A percentile compares a stretch with the other conserved stretches of the same genome.
phyloP scores from a whole-genome alignment of 139 green algal species.

The Penium margaritaceum region DNA sequence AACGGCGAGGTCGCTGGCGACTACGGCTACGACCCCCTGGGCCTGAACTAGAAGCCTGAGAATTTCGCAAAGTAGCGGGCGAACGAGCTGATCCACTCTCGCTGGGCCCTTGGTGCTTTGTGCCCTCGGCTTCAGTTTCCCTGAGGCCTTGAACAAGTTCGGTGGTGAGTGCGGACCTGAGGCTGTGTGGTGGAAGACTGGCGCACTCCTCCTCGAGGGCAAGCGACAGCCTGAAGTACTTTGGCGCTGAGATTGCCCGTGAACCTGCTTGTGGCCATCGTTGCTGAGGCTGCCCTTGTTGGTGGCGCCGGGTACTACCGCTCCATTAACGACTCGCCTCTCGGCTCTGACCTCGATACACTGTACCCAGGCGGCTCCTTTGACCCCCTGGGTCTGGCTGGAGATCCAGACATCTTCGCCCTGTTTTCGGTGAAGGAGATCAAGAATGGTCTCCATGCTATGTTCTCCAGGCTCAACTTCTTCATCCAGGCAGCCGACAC shows the following conservation, averaged over 20 bases:
- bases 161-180: conserved; percentile 28
- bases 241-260: conserved; percentile 33
- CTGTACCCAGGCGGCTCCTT: conserved; percentile 90
- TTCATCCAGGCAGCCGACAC: conserved; percentile 73
- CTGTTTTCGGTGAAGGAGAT: conserved; percentile 90
- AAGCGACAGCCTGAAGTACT: conserved; percentile 40
- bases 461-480: conserved; percentile 67
- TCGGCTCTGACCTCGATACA: conserved; percentile 68
- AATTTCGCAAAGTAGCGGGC: conserved; percentile 72
- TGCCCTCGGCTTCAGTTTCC: conserved; percentile 34
- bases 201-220: conserved; percentile 42
- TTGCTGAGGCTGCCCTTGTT: conserved; percentile 43
- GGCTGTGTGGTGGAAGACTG: conserved; percentile 47
- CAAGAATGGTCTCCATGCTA: conserved; percentile 88
- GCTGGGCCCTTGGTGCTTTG: conserved; percentile 78
- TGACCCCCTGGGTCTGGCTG: conserved; percentile 46
- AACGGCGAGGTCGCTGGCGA: conserved; percentile 42
- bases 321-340: conserved; percentile 65
- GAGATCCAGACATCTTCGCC: conserved; percentile 48
- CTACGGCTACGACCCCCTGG: conserved; percentile 47
- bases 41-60: conserved; percentile 33
- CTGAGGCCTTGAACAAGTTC: conserved; percentile 46
- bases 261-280: conserved; percentile 37
- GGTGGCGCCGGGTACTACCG: conserved; percentile 82
- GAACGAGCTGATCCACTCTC: conserved; percentile 91